Evolutionary conservation across 2,329 filamentous ascomycete species (phyloP), one percentile per base, ranked within the genome.

Genomic region (Sporothrix humicola): DNA sequence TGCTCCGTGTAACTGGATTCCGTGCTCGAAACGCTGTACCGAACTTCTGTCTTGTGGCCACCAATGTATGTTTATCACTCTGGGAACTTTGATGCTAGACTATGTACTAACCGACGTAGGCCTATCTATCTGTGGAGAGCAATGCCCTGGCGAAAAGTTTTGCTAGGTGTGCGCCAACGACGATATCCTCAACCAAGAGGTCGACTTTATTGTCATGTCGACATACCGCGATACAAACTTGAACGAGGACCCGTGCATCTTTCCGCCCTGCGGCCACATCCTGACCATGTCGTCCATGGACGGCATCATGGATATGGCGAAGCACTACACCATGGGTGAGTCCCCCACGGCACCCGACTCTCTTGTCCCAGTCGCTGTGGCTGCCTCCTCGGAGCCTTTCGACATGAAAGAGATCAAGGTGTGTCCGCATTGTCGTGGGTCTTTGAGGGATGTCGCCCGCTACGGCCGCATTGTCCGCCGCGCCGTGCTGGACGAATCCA

Each of bases 201-300:
- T 91, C 0, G 91, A 93, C 76, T 84, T 88, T 52, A 82, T 92
- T 42, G 81, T 85, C 78, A 82, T 87, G 75, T 82, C 83, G 48
- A 80, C 82, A 0, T 93, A 91, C 78, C 77, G 77, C 0, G 87
- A 92, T 0, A 82, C 90, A 23, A 81, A 92, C 76, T 78, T 92
- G 0, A 80, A 91, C 52, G 82, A 88, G 13, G 84, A 86, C 1
- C 91, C 91, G 0, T 88, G 87, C 75, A 85, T 93, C 26, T 85
- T 93, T 66, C 87, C 87, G 0, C 80, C 81, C 2, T 93, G 91
- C 74, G 89, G 89, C 0, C 91, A 93, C 78, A 85, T 92, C 75
- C 81, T 90, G 69, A 91, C 89, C 0, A 80, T 86, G 2, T 82
- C 84, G 46, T 90, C 83, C 1, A 85, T 93, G 81, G 91, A 93